Evolutionary conservation across 2,329 filamentous ascomycete genomes (phyloP).

Genomic region (Botryotinia globosa): DNA sequence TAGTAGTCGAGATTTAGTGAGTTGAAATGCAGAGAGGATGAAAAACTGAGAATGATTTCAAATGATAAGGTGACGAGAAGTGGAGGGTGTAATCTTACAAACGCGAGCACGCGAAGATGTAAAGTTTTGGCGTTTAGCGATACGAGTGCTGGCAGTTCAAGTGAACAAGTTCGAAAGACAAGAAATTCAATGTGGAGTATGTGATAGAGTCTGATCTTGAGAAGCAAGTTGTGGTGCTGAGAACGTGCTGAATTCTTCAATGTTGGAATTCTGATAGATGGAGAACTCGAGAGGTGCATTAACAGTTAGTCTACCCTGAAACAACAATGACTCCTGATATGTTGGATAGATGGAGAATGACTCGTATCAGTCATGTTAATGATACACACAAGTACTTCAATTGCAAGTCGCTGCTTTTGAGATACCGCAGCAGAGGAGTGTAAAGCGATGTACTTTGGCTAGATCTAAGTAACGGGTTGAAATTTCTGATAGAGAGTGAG

Average conservation of each 20-base stretch:
- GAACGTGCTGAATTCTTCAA: neutral
- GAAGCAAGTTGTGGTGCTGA: neutral
- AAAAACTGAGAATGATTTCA: neutral
- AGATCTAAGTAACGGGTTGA: neutral
- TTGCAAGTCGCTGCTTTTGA: neutral
- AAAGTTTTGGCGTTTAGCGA: too few relatives aligned
- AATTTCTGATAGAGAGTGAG: neutral
- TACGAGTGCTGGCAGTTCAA: too few relatives aligned
- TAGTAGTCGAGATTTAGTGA: neutral
- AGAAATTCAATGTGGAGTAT: fast-evolving
- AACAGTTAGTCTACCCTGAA: fast-evolving
- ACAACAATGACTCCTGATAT: neutral
- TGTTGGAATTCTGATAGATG: neutral
- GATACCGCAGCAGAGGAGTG: neutral
- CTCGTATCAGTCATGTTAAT: neutral
- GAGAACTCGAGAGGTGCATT: neutral
- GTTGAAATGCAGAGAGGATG: neutral
- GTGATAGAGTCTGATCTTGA: neutral
- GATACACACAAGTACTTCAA: neutral
- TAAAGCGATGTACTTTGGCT: fast-evolving
- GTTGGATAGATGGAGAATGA: neutral
- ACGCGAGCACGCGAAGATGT: neutral
- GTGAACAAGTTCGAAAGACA: neutral
- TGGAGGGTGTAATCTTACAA: neutral
- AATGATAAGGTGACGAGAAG: neutral